These are phyloP conservation scores for Prunella vulgaris DNA, from an alignment of 257 asterid genomes.

Conservation along the genomic window DNA sequence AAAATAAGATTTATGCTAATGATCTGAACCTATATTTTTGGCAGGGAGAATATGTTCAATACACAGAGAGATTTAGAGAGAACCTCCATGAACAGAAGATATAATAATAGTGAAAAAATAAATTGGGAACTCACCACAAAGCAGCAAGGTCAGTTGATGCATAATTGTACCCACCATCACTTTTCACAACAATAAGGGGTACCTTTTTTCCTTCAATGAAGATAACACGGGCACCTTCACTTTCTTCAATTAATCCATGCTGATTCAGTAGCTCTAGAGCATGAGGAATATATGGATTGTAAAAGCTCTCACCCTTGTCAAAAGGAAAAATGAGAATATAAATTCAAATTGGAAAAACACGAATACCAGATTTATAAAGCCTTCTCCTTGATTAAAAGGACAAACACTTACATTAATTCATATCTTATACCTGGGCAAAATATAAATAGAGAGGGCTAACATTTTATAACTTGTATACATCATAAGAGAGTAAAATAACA, in stretches of 20 bases:
- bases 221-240: slow-evolving; percentile 95
- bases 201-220: slow-evolving; percentile 71
- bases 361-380: slow-evolving; percentile 16
- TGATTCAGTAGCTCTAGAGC: slow-evolving; percentile 51
- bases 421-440: not conserved
- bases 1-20: not conserved
- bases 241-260: slow-evolving; percentile 72
- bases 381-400: slow-evolving; percentile 31
- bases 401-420: not conserved
- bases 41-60: not conserved
- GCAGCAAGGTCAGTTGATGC: slow-evolving; percentile 96
- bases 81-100: slow-evolving; percentile 8
- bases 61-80: slow-evolving; percentile 8
- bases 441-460: not conserved
- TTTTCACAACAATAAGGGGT: slow-evolving; percentile 91
- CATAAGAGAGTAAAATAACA: not conserved
- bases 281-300: slow-evolving; percentile 73
- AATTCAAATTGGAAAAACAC: not conserved
- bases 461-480: slow-evolving; percentile 2
- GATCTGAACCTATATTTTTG: not conserved
- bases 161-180: slow-evolving; percentile 91
- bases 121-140: slow-evolving; percentile 57
- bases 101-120: slow-evolving; percentile 8
- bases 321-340: not conserved
- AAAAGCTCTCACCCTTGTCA: slow-evolving; percentile 92